These are phyloP conservation scores for Grosmannia huntii DNA, from an alignment of 2,329 filamentous ascomycete species.

Conservation along the genomic window DNA sequence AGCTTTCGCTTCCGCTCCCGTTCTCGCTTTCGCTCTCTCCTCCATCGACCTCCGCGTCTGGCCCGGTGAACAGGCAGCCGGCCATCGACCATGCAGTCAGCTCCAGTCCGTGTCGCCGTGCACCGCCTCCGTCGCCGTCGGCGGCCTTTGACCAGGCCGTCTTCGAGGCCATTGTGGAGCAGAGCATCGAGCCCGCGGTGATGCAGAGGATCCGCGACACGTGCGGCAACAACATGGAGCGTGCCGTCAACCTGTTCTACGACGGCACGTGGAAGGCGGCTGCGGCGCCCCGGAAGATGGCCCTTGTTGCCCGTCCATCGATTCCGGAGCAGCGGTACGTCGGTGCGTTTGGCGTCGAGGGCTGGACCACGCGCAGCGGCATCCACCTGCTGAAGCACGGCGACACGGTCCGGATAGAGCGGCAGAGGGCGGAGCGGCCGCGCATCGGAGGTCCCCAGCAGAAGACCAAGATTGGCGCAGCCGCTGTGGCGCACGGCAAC, in stretches of 20 bases:
- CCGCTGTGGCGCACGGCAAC: conserved; percentile 23
- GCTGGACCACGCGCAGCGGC: conserved; percentile 84
- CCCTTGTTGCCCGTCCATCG: no score
- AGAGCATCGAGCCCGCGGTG: conserved; percentile 35
- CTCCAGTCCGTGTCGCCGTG: neutral
- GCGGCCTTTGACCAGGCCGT: conserved; percentile 41
- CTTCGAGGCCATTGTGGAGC: conserved; percentile 48
- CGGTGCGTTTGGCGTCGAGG: conserved; percentile 81
- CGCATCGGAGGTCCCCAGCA: conserved; percentile 19
- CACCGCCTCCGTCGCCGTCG: neutral
- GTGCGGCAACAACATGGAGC: conserved; percentile 45
- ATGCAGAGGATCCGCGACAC: conserved; percentile 37
- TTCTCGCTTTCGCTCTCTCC: neutral
- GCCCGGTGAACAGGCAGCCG: neutral
- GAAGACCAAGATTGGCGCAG: conserved; percentile 28
- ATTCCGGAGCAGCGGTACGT: conserved; percentile 53
- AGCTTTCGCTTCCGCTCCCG: neutral
- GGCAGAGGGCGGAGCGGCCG: conserved; percentile 59
- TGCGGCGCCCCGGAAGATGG: no score
- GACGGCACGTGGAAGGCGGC: conserved; percentile 57
- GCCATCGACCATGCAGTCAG: no score
- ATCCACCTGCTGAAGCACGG: conserved; percentile 62
- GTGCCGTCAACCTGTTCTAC: conserved; percentile 57
- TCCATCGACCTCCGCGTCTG: neutral
- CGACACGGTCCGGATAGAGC: conserved; percentile 75